Conservation (phyloP, 2,329 filamentous ascomycete genomes). For the Dendryphion nanum region DNA sequence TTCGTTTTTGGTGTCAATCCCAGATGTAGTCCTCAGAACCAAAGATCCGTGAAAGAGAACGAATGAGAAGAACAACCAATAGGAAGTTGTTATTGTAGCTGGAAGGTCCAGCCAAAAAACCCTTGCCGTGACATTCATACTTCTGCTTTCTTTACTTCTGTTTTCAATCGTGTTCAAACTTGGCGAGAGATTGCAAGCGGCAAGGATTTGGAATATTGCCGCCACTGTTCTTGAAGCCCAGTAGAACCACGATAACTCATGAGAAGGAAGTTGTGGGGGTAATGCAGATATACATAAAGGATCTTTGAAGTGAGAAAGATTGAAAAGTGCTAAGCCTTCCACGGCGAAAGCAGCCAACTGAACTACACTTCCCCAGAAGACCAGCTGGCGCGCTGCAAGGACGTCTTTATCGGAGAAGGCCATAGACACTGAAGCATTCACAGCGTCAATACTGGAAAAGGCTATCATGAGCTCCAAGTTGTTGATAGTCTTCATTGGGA, state of each 20-base stretch:
- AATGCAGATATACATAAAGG: background rate
- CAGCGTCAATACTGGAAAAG: background rate
- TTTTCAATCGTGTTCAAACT: background rate
- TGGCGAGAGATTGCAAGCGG: background rate
- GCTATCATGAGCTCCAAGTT: background rate
- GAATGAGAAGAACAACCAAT: background rate
- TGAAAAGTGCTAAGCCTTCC: background rate
- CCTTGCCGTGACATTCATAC: background rate
- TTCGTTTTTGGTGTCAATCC: too few relatives aligned
- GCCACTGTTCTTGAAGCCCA: background rate
- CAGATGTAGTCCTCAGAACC: background rate
- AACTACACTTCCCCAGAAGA: background rate
- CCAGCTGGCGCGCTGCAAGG: background rate
- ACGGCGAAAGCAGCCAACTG: background rate
- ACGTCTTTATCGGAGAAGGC: conserved; percentile 3
- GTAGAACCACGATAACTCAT: background rate
- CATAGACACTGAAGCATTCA: conserved; percentile 1
- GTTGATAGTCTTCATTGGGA: background rate
- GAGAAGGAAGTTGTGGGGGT: background rate
- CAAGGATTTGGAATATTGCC: background rate
- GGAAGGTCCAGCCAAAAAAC: background rate
- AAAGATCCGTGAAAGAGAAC: background rate
- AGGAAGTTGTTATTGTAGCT: background rate
- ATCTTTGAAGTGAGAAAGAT: background rate
- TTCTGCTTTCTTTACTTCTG: background rate